Evolutionary conservation across 78 protist genomes (phyloP).

Genomic region (Paratrimastix pyriformis): DNA sequence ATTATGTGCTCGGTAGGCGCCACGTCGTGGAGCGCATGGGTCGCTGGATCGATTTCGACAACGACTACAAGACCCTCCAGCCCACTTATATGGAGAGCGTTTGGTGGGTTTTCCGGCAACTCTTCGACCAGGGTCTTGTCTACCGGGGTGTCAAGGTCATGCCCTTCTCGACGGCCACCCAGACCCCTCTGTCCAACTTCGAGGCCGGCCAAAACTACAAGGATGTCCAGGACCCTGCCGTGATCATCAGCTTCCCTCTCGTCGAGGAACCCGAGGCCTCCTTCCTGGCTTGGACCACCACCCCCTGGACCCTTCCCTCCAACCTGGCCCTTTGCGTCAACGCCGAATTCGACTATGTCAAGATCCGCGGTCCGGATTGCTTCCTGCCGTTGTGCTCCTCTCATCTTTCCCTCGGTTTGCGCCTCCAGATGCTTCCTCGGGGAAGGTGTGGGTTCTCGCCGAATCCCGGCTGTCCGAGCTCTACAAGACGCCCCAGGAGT

Average conservation of each 20-base stretch:
- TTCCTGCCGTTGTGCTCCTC: too few relatives aligned
- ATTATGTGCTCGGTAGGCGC: too few relatives aligned
- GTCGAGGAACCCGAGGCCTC: slow-evolving; percentile 36
- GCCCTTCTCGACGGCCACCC: slow-evolving; percentile 90
- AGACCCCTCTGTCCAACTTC: slow-evolving; percentile 96
- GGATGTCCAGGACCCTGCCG: slow-evolving; percentile 80
- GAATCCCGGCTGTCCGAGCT: slow-evolving; percentile 21
- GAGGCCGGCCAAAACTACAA: slow-evolving; percentile 89
- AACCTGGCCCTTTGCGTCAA: slow-evolving; percentile 86
- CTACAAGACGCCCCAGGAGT: slow-evolving; percentile 26
- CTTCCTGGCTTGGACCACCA: slow-evolving; percentile 98
- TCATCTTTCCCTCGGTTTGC: too few relatives aligned
- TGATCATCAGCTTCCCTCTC: slow-evolving; percentile 52
- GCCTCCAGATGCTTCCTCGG: not conserved
- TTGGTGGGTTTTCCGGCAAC: slow-evolving; percentile 90
- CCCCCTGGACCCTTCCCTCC: slow-evolving; percentile 98
- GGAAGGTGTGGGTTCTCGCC: not conserved
- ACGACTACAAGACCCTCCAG: slow-evolving; percentile 97
- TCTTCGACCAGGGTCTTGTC: slow-evolving; percentile 79
- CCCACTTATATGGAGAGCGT: slow-evolving; percentile 86
- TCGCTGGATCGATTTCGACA: slow-evolving; percentile 98
- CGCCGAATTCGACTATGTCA: slow-evolving; percentile 81
- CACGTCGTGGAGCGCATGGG: slow-evolving; percentile 79
- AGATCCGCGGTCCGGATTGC: slow-evolving; percentile 43
- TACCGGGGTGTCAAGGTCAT: slow-evolving; percentile 93